phyloP scores from a whole-genome alignment of 2,329 filamentous ascomycete genomes.

The Calonectria henricotiae region DNA sequence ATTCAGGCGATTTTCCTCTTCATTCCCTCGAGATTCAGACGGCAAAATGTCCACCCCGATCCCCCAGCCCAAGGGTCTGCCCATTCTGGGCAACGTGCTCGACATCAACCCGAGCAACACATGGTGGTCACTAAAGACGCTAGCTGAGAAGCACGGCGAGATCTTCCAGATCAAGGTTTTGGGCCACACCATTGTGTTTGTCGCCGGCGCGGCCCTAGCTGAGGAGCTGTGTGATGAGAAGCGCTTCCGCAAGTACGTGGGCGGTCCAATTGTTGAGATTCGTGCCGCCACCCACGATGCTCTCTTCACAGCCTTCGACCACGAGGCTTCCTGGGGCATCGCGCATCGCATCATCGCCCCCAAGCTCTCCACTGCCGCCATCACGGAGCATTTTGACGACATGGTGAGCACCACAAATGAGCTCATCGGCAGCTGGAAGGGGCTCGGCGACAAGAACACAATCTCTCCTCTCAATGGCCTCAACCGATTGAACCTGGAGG shows the following conservation, averaged over 20 bases:
- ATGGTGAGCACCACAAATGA: slow-evolving; percentile 68
- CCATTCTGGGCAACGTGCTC: slow-evolving; percentile 59
- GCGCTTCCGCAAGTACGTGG: slow-evolving; percentile 70
- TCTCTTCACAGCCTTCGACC: slow-evolving; percentile 69
- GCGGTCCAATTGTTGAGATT: slow-evolving; percentile 70
- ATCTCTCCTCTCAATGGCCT: slow-evolving; percentile 67
- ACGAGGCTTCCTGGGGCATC: slow-evolving; percentile 67
- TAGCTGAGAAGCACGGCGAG: slow-evolving; percentile 58
- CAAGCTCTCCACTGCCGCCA: slow-evolving; percentile 56
- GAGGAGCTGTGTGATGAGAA: slow-evolving; percentile 69
- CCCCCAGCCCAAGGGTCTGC: slow-evolving; percentile 56
- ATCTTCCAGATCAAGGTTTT: slow-evolving; percentile 61
- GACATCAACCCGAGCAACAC: slow-evolving; percentile 58
- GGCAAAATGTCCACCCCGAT: slow-evolving; percentile 56
- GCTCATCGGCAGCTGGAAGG: slow-evolving; percentile 67
- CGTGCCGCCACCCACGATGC: slow-evolving; percentile 66
- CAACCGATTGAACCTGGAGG: slow-evolving; percentile 70
- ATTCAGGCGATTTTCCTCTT: neutral
- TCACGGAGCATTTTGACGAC: slow-evolving; percentile 62
- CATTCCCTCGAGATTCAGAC: neutral
- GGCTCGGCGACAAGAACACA: slow-evolving; percentile 56
- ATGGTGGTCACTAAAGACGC: slow-evolving; percentile 58
- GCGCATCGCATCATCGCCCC: slow-evolving; percentile 70
- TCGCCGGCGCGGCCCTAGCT: slow-evolving; percentile 66
- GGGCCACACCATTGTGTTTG: slow-evolving; percentile 60